These are phyloP conservation scores for Macrocybe gigantea DNA, from an alignment of 768 basidiomycete genomes.

Conservation along the genomic window DNA sequence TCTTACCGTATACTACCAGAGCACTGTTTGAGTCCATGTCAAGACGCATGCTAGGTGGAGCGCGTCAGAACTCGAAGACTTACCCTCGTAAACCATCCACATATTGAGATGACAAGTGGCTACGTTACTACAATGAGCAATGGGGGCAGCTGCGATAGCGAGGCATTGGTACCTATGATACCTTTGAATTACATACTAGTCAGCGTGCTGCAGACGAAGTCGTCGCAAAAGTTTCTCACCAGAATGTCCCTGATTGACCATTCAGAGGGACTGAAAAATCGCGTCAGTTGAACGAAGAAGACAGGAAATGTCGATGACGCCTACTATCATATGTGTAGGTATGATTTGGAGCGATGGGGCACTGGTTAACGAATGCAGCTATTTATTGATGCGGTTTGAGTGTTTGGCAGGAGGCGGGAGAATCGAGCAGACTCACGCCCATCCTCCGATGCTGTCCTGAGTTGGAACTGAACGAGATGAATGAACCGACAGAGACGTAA, in stretches of 20 bases:
- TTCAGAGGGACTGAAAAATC: constrained; percentile 15
- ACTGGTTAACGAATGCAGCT: constrained; percentile 28
- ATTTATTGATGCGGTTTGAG: not conserved
- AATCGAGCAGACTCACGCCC: constrained; percentile 22
- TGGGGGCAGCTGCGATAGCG: not conserved
- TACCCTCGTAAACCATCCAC: constrained; percentile 32
- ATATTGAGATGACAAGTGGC: constrained; percentile 27
- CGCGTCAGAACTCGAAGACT: constrained; percentile 3
- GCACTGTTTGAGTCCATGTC: constrained; percentile 11
- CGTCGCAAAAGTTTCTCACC: constrained; percentile 15
- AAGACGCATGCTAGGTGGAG: too few relatives aligned
- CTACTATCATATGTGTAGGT: constrained; percentile 27
- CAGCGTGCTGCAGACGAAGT: not conserved
- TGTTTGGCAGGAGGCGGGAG: too few relatives aligned
- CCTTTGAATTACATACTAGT: constrained; percentile 8
- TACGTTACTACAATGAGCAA: not conserved
- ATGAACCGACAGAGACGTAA: not conserved
- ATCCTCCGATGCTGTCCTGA: constrained; percentile 38
- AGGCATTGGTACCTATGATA: constrained; percentile 13
- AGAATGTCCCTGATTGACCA: constrained; percentile 16
- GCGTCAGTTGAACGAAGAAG: constrained; percentile 9
- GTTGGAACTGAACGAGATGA: constrained; percentile 27
- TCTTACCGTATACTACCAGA: constrained; percentile 28
- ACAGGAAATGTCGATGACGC: not conserved
- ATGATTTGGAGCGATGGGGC: constrained; percentile 29